A percentile compares a stretch with the other conserved stretches of the same genome.
Evolutionary conservation across 2,329 filamentous ascomycete genomes (phyloP).

Genomic region (Rhynchosporium agropyri): DNA sequence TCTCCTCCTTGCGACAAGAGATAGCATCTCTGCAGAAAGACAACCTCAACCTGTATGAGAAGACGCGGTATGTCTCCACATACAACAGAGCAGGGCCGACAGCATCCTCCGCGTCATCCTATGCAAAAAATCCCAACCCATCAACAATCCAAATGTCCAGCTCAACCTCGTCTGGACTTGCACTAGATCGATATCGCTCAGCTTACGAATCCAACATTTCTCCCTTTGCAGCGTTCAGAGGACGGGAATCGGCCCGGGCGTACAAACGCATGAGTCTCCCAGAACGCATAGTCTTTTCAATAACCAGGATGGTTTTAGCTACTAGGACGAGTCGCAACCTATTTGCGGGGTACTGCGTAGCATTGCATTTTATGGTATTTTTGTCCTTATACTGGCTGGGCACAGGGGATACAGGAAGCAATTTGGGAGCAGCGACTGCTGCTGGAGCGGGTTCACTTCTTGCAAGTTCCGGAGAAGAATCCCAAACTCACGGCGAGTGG

Average conservation of each 20-base stretch:
- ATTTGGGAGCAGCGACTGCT: slow-evolving; percentile 48
- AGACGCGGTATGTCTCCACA: slow-evolving; percentile 92
- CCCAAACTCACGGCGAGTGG: slow-evolving; percentile 57
- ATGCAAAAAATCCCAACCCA: slow-evolving; percentile 72
- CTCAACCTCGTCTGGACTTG: slow-evolving; percentile 63
- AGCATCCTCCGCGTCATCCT: slow-evolving; percentile 65
- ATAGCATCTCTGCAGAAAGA: slow-evolving; percentile 92
- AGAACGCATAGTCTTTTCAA: slow-evolving; percentile 85
- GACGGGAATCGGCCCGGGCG: slow-evolving; percentile 87
- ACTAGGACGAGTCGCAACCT: slow-evolving; percentile 89
- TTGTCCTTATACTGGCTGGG: slow-evolving; percentile 84
- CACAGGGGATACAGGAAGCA: slow-evolving; percentile 57
- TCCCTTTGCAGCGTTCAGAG: slow-evolving; percentile 92
- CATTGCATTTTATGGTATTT: slow-evolving; percentile 85
- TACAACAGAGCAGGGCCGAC: slow-evolving; percentile 75
- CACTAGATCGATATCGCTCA: slow-evolving; percentile 82
- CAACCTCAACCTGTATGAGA: slow-evolving; percentile 95
- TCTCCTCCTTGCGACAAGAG: slow-evolving; percentile 87
- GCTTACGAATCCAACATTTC: slow-evolving; percentile 96
- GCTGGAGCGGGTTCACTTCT: slow-evolving; percentile 47
- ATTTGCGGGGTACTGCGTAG: slow-evolving; percentile 90
- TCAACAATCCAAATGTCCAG: slow-evolving; percentile 66
- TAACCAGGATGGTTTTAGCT: slow-evolving; percentile 88
- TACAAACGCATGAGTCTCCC: slow-evolving; percentile 92
- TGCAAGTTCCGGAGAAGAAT: slow-evolving; percentile 42